Conservation (phyloP, 208 protist species). For the Crithidia bombi region DNA sequence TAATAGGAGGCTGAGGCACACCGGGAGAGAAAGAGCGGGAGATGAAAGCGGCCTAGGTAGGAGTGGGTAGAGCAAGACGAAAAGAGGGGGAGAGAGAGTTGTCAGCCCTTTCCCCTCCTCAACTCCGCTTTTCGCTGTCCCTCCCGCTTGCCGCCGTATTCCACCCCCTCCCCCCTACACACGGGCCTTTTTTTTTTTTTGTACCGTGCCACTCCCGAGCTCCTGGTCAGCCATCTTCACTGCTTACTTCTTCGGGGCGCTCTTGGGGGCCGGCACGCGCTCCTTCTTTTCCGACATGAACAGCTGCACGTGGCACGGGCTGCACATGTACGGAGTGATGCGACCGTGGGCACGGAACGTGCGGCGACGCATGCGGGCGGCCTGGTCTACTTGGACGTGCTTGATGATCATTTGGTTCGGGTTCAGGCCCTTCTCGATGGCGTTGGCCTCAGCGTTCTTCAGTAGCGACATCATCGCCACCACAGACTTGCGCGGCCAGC, state of each 20-base stretch:
- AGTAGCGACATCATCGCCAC: conserved; percentile 88
- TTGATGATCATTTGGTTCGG: conserved; percentile 92
- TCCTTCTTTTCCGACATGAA: conserved; percentile 90
- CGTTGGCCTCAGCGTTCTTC: conserved; percentile 94
- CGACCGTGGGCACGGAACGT: conserved; percentile 96
- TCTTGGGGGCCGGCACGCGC: conserved; percentile 82
- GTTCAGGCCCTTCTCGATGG: conserved; percentile 90
- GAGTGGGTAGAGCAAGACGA: too few species aligned
- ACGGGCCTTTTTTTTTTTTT: too few species aligned
- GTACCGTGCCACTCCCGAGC: too few species aligned
- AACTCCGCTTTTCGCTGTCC: too few species aligned
- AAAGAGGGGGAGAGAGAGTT: too few species aligned
- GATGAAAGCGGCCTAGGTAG: too few species aligned
- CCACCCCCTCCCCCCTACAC: too few species aligned
- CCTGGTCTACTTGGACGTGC: conserved; percentile 94
- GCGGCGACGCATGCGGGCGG: conserved; percentile 90
- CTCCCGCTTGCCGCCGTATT: too few species aligned
- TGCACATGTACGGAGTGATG: conserved; percentile 95
- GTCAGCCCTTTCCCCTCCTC: too few species aligned
- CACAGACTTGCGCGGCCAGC: conserved; percentile 96
- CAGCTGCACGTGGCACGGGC: conserved; percentile 90
- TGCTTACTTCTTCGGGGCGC: conserved; percentile 87
- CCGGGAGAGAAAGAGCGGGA: too few species aligned
- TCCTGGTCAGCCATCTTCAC: too few species aligned
- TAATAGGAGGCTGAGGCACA: too few species aligned